Conservation (phyloP, 2,329 filamentous ascomycete species). For the Aspergillus tanneri region DNA sequence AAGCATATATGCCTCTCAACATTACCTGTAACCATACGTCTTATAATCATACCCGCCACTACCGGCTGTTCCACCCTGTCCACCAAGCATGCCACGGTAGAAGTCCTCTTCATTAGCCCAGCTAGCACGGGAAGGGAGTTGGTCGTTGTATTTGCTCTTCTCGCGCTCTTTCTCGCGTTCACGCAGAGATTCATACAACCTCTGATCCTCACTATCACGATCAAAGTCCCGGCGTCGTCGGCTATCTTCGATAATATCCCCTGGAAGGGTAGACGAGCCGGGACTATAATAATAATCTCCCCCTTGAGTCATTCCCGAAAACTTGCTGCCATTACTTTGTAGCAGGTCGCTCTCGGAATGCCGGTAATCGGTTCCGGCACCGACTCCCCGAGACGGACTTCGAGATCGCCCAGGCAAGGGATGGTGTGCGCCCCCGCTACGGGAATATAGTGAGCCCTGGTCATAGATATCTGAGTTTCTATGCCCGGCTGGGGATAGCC, state of each 20-base stretch:
- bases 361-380: conserved; percentile 30
- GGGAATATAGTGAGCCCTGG: conserved; percentile 26
- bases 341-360: conserved; percentile 39
- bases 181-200: conserved; percentile 28
- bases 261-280: conserved; percentile 20
- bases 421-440: conserved; percentile 20
- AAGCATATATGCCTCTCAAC: neutral
- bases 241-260: conserved; percentile 26
- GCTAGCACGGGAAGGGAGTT: conserved; percentile 23
- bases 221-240: conserved; percentile 31
- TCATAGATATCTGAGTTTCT: conserved; percentile 57
- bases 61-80: conserved; percentile 27
- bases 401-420: conserved; percentile 23
- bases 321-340: conserved; percentile 22
- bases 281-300: conserved; percentile 30
- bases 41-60: conserved; percentile 28
- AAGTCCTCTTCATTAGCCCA: conserved; percentile 41
- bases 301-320: conserved; percentile 18
- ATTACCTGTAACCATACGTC: conserved; percentile 27
- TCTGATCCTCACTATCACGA: conserved; percentile 24
- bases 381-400: conserved; percentile 33
- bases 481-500: conserved; percentile 56
- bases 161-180: conserved; percentile 32
- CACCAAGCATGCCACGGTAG: conserved; percentile 36
- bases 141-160: conserved; percentile 28